phyloP scores from a whole-genome alignment of 2,329 filamentous ascomycete genomes.

The Penicillium sp. region DNA sequence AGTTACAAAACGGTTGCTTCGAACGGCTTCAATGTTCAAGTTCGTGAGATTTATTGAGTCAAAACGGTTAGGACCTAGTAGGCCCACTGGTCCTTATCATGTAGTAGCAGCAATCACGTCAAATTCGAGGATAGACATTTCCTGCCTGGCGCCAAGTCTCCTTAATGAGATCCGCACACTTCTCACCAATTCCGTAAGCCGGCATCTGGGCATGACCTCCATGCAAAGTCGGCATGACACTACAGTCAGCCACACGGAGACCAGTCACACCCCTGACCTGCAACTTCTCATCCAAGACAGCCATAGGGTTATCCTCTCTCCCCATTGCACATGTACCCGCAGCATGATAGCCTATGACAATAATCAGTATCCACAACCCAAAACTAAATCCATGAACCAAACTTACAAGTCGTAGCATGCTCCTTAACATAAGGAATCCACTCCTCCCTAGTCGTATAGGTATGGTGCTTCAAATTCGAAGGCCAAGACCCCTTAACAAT shows the following conservation, averaged over 20 bases:
- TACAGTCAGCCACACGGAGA: conserved; percentile 57
- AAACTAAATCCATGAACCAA: too few relatives aligned
- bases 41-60: not conserved
- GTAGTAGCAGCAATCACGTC: not conserved
- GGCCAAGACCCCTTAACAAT: conserved; percentile 64
- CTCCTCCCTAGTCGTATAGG: conserved; percentile 55
- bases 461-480: conserved; percentile 52
- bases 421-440: conserved; percentile 60
- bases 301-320: conserved; percentile 46
- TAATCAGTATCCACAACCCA: not conserved
- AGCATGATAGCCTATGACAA: conserved; percentile 54
- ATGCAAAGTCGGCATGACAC: conserved; percentile 54
- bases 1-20: not conserved
- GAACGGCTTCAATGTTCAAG: not conserved
- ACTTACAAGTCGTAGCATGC: conserved; percentile 61
- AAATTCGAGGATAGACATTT: conserved; percentile 19
- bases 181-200: conserved; percentile 59
- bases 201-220: conserved; percentile 59
- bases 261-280: conserved; percentile 53
- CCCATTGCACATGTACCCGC: conserved; percentile 60
- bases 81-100: not conserved
- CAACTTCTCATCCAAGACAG: conserved; percentile 57
- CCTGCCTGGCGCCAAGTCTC: conserved; percentile 29
- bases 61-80: not conserved
- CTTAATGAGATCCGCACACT: conserved; percentile 54